Evolutionary conservation across 1,284 basidiomycete species (phyloP).

Genomic region (Austroboletus olivaceoglutinosus): DNA sequence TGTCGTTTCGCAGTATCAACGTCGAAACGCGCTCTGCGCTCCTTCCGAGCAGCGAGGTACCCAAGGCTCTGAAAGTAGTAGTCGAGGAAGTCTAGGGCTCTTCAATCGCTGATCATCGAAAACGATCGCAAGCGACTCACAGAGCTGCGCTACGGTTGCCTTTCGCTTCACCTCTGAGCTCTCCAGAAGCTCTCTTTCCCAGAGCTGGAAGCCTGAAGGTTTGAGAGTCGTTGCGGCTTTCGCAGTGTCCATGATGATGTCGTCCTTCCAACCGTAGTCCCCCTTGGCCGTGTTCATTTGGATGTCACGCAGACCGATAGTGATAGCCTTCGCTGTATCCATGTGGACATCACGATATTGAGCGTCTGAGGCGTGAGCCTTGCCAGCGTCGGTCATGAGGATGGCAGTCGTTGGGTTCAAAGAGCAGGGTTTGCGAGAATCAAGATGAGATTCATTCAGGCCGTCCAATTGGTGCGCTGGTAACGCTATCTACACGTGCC

Average conservation of each 20-base stretch:
- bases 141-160: slow-evolving; percentile 93
- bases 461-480: not conserved
- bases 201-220: slow-evolving; percentile 59
- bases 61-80: slow-evolving; percentile 93
- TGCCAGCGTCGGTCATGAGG: slow-evolving; percentile 13
- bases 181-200: slow-evolving; percentile 83
- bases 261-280: slow-evolving; percentile 42
- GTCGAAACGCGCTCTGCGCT: slow-evolving; percentile 79
- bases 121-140: slow-evolving; percentile 61
- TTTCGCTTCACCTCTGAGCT: slow-evolving; percentile 87
- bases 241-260: slow-evolving; percentile 64
- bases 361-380: slow-evolving; percentile 6
- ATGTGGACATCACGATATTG: slow-evolving; percentile 57
- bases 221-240: slow-evolving; percentile 54
- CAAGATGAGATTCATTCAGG: not conserved
- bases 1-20: slow-evolving; percentile 73
- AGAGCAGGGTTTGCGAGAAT: not conserved
- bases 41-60: slow-evolving; percentile 82
- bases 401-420: not conserved
- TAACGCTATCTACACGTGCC: too few relatives aligned
- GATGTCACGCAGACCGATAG: slow-evolving; percentile 51
- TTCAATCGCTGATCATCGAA: slow-evolving; percentile 14
- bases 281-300: slow-evolving; percentile 68
- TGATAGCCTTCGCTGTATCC: slow-evolving; percentile 63
- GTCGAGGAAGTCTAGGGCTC: slow-evolving; percentile 78